Evolutionary conservation across 192 early-diverging fungal species (phyloP), one percentile per base, ranked within the genome.

Genomic region (Mortierella antarctica): DNA sequence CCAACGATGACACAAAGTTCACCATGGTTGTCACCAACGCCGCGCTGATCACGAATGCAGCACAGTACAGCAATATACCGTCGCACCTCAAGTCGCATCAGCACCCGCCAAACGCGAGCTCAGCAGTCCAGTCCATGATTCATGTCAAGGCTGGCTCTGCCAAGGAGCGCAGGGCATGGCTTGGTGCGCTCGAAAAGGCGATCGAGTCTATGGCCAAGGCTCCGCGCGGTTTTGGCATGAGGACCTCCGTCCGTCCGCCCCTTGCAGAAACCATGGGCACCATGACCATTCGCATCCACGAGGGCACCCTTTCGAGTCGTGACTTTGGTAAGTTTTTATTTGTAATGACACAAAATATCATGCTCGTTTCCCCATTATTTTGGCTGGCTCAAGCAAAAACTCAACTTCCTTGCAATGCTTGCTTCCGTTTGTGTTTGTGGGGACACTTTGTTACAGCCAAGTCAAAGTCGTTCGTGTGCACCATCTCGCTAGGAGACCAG

Each of bases 161-260:
- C 0, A 45, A 63, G 18, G 76, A 79, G 14, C 47, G 64, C 10
- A 79, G 52, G 20, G 40, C 14, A 0, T 79, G 76, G 76, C 40
- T 71, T 17, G 50, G 40, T 15, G n/a, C 51, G 0, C 13, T 79
- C 39, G 69, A 71, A 14, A 79, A 79, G 42, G 76, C 76, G 0
- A 67, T 62, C 39, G 69, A 79, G 51, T 7, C 11, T 2, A 42
- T 79, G 31, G 76, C 64, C 4, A 79, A 79, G 44, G 58, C 69
- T 3, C 76, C 76, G 4, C 51, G 76, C 10, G 69, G 57, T 14
- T 71, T 67, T 49, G 69, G 68, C 13, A 79, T 71, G 76, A 56
- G 69, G 12, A 79, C 76, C 7, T 79, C 76, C 4, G 67, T 79
- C 40, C 76, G 76, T 23, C 76, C 76, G 8, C 58, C 76, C 6